Base-by-base conservation (phyloP, 2,329 filamentous ascomycete genomes). In the Gremmenia infestans region DNA sequence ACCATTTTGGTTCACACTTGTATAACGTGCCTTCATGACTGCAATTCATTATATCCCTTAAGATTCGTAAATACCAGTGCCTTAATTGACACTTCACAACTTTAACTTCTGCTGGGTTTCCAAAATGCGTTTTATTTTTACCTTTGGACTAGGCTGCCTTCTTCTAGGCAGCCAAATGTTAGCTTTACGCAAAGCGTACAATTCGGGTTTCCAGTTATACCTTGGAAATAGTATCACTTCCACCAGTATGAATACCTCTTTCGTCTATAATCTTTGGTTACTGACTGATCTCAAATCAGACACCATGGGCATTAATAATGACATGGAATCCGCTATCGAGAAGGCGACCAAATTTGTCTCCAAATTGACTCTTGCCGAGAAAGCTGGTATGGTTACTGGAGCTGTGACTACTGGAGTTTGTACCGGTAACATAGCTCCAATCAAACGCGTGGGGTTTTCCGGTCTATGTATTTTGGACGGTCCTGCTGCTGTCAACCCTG, bases 301-400 rank as follows among this genome's bases (percentile, higher is more conserved):
- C 4, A 15, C 37, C 8, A 40, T 17, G 15, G 9, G n/a, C 37
- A n/a, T 17, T 8, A 40, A 40, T 15, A 2, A 5, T 17, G 28
- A 52, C 25, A 79, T 32, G 28, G 9, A 32, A 32, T 32, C 80
- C 15, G 87, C 86, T 64, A 90, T 89, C 64, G 72, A 72, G 50
- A 89, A 87, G 65, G 88, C 88, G 1, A 78, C 83, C 53, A 70
- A 75, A 2, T 70, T 91, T 19, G 87, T 91, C n/a, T 80, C 81
- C 52, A 79, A 82, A 50, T 42, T 63, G 6, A 61, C 17, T 15
- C 42, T 63, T 3, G 40, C 28, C 9, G 56, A 63, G 35, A 63
- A 63, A 48, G 45, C 52, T 8, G 22, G 22, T 12, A 57, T 63
- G 48, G 54, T 61, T 2, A 63, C 60, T 12, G 58, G 60, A 37